Conservation (phyloP, 1,284 basidiomycete species). For the Wallemia hederae region DNA sequence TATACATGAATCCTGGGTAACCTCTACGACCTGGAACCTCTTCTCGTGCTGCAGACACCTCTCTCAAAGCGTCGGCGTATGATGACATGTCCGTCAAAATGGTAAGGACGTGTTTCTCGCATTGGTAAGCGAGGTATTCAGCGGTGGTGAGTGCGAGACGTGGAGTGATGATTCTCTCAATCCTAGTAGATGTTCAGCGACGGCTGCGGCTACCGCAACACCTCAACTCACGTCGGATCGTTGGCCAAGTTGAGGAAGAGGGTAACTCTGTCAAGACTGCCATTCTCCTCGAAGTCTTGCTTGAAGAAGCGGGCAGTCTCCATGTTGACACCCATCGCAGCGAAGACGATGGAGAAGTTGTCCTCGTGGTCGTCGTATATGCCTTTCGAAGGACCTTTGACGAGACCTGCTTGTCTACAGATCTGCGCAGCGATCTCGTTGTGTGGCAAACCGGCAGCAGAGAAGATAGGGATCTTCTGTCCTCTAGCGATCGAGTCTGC, state of each 20-base stretch:
- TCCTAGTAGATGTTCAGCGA: slow-evolving; percentile 17
- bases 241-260: slow-evolving; percentile 97
- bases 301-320: slow-evolving; percentile 99
- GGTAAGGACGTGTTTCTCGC: slow-evolving; percentile 97
- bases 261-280: slow-evolving; percentile 86
- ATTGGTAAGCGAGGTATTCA: slow-evolving; percentile 97
- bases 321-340: slow-evolving; percentile 99
- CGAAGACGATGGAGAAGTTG: slow-evolving; percentile 99
- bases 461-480: slow-evolving; percentile 99
- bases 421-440: slow-evolving; percentile 99
- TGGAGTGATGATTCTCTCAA: slow-evolving; percentile 98
- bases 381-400: slow-evolving; percentile 79
- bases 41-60: slow-evolving; percentile 91
- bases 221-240: slow-evolving; percentile 45
- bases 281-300: slow-evolving; percentile 98
- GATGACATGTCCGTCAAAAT: slow-evolving; percentile 98
- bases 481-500: slow-evolving; percentile 92
- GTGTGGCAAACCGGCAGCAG: slow-evolving; percentile 91
- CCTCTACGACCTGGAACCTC: slow-evolving; percentile 98
- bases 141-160: slow-evolving; percentile 93
- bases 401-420: slow-evolving; percentile 92
- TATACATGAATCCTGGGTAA: slow-evolving; percentile 99
- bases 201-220: neutral
- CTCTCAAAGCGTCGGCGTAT: slow-evolving; percentile 90
- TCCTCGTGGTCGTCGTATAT: slow-evolving; percentile 98